Conservation (phyloP, 805 yeast genomes). For the Suhomyces canberraensis region DNA sequence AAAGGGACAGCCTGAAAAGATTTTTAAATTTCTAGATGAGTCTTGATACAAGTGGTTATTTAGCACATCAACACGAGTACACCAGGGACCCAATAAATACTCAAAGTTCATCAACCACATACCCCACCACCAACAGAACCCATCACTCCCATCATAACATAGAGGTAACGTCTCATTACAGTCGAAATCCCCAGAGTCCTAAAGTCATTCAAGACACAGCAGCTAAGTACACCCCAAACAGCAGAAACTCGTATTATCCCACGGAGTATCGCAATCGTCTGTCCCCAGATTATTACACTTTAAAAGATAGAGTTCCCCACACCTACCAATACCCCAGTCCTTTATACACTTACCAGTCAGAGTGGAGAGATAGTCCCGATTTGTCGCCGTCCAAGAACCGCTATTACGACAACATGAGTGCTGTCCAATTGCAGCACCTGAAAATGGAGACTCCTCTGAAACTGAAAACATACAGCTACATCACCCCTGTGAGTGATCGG, state of each 20-base stretch:
- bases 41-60: slow-evolving; percentile 1
- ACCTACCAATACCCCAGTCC: slow-evolving; percentile 2
- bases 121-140: slow-evolving; percentile 5
- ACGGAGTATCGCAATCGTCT: too few relatives aligned
- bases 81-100: neutral
- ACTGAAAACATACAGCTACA: slow-evolving; percentile 3
- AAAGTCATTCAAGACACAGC: neutral
- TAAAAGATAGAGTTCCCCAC: too few relatives aligned
- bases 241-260: too few relatives aligned
- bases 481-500: slow-evolving; percentile 6
- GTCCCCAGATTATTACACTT: neutral
- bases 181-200: neutral
- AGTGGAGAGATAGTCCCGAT: slow-evolving; percentile 8
- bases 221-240: too few relatives aligned
- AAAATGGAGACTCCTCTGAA: slow-evolving; percentile 4
- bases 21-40: slow-evolving; percentile 2
- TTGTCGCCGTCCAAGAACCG: slow-evolving; percentile 3
- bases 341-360: slow-evolving; percentile 5
- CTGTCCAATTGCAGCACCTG: slow-evolving; percentile 2
- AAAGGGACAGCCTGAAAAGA: neutral
- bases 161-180: neutral
- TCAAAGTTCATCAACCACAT: slow-evolving; percentile 2
- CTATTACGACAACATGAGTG: slow-evolving; percentile 1
- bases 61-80: slow-evolving; percentile 2
- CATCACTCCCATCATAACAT: slow-evolving; percentile 6